Percentiles rank a stretch among this genome's conserved stretches.
Evolutionary conservation across 805 yeast genomes (phyloP).

Genomic region (Saccharomycopsis fermentans): DNA sequence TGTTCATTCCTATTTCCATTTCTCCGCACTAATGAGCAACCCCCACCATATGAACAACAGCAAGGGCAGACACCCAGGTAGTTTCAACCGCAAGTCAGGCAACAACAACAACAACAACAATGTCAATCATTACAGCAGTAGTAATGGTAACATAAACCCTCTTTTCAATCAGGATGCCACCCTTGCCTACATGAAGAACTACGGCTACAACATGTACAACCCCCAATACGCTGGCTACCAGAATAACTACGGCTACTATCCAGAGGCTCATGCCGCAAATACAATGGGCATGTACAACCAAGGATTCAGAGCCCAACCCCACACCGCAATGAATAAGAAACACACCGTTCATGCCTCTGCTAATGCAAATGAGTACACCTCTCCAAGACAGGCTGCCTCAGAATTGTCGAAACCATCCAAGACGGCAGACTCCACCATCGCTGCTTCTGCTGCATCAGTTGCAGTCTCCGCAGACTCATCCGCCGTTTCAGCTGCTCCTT

Average conservation of each 20-base stretch:
- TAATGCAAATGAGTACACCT: background rate
- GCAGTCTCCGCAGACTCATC: background rate
- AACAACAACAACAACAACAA: background rate
- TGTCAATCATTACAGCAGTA: background rate
- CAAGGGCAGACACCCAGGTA: background rate
- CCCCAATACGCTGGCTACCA: slow-evolving; percentile 3
- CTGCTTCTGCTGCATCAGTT: slow-evolving; percentile 1
- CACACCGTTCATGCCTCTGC: background rate
- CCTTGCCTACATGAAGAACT: background rate
- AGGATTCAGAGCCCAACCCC: slow-evolving; percentile 5
- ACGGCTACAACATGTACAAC: background rate
- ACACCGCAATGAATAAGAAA: background rate
- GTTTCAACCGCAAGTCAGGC: background rate
- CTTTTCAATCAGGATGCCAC: slow-evolving; percentile 3
- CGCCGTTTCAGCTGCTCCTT: slow-evolving; percentile 1
- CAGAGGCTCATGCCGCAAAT: background rate
- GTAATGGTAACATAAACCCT: background rate
- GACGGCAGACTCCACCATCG: background rate
- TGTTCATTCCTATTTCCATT: no score
- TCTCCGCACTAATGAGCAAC: background rate
- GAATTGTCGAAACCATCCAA: background rate
- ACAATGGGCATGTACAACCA: slow-evolving; percentile 2
- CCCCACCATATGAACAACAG: background rate
- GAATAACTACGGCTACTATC: background rate
- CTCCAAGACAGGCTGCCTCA: background rate